Evolutionary conservation across 768 basidiomycete species (phyloP), one percentile per base, ranked within the genome.

Genomic region (Boletus rubroflammeus): DNA sequence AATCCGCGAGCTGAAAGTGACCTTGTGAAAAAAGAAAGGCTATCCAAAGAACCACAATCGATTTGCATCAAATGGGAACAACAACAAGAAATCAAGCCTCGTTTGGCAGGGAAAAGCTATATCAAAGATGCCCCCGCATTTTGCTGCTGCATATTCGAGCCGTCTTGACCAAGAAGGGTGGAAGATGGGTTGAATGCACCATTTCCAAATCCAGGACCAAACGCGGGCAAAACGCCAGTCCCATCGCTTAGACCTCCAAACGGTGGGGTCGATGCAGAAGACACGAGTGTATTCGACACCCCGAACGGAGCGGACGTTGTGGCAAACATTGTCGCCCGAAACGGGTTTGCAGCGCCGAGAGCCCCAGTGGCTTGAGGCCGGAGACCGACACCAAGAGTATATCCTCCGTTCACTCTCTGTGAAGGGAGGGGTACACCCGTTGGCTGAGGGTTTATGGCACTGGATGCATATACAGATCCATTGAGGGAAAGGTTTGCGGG

Each of bases 331-430:
- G 84, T 84, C 11, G 81, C 79, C 48, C 84, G 78, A 69, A 86
- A 86, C n/a, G 84, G 84, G 55, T 85, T 86, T 4, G 80, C 80
- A 19, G 62, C 72, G 6, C 76, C 76, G 14, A 73, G 66, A 44
- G 70, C 54, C 3, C 85, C 85, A 21, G 84, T 87, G 58, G 79
- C 76, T 62, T 87, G 85, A 14, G 84, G 81, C 45, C 84, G 73
- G 29, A 86, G 72, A 19, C 65, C 67, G 36, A 75, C 72, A 26
- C 81, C 82, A n/a, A 78, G 54, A 0, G 72, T 67, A 26, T 58
- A 53, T 44, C 58, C 63, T 41, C 57, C 65, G 13, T 61, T 61
- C 43, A 38, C 9, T 28, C 53, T 50, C 17, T 56, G 59, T 39
- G 58, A 55, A 38, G 46, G 11, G 1, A 50, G 26, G 8, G 47